phyloP scores from a whole-genome alignment of 1,284 basidiomycete species.

The Puccinia coronata region DNA sequence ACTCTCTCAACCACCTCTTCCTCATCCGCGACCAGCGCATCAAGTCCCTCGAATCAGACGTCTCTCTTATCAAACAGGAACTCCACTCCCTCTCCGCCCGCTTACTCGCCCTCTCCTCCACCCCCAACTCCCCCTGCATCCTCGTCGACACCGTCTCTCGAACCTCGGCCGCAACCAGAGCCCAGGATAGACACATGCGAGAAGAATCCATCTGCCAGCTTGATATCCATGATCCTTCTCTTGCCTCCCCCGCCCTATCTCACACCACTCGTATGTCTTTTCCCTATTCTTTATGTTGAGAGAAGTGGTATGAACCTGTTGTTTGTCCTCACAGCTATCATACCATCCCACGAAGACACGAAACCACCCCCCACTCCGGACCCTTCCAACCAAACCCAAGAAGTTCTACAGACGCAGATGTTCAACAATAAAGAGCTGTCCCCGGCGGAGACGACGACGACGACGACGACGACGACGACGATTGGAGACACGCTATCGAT shows the following conservation, averaged over 20 bases:
- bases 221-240: constrained; percentile 23
- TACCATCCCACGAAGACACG: constrained; percentile 15
- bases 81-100: constrained; percentile 29
- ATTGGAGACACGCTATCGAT: not conserved
- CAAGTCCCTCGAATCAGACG: constrained; percentile 55
- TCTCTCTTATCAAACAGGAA: constrained; percentile 49
- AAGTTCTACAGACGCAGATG: constrained; percentile 1
- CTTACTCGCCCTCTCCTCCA: constrained; percentile 3
- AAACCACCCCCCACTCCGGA: constrained; percentile 9
- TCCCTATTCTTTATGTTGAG: not conserved
- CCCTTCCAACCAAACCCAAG: not conserved
- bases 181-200: constrained; percentile 23
- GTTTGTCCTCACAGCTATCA: not conserved
- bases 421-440: not conserved
- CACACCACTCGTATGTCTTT: constrained; percentile 3
- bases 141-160: not conserved
- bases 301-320: not conserved
- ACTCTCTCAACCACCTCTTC: constrained; percentile 45
- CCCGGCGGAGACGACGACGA: not conserved
- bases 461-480: constrained; percentile 7
- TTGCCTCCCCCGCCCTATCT: not conserved
- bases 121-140: constrained; percentile 4
- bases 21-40: constrained; percentile 55
- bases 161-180: not conserved
- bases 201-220: constrained; percentile 30